A percentile compares a stretch with the other conserved stretches of the same genome.
phyloP scores from a whole-genome alignment of 768 basidiomycete genomes.

The Cyathus striatus region DNA sequence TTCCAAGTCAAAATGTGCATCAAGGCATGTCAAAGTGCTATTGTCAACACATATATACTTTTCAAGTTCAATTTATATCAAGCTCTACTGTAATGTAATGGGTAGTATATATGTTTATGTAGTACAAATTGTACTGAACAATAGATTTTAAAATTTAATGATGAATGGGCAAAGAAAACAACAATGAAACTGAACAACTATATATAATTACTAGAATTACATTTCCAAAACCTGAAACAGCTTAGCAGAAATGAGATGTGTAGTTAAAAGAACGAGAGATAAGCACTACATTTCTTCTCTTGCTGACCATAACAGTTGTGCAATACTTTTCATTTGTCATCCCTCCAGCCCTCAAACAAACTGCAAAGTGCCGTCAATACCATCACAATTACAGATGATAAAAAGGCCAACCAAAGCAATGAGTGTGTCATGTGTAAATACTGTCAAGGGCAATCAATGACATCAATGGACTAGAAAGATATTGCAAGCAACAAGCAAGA shows the following conservation, averaged over 20 bases:
- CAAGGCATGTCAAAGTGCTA: too few relatives aligned
- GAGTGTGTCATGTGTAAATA: not conserved
- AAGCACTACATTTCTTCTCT: slow-evolving; percentile 44
- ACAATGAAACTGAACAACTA: slow-evolving; percentile 13
- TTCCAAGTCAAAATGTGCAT: too few relatives aligned
- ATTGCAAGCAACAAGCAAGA: slow-evolving; percentile 12
- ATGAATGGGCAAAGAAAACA: slow-evolving; percentile 23
- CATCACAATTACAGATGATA: slow-evolving; percentile 1
- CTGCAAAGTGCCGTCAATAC: slow-evolving; percentile 4
- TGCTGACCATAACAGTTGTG: slow-evolving; percentile 12
- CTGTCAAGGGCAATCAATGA: slow-evolving; percentile 3
- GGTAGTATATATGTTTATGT: slow-evolving; percentile 4
- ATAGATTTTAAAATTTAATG: slow-evolving; percentile 29
- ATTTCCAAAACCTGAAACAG: slow-evolving; percentile 8
- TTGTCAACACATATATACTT: too few relatives aligned
- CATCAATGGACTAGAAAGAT: slow-evolving; percentile 7
- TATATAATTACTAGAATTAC: slow-evolving; percentile 26
- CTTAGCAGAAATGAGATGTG: slow-evolving; percentile 7
- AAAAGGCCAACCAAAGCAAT: not conserved
- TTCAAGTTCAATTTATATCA: too few relatives aligned
- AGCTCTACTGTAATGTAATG: too few relatives aligned
- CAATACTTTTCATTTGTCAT: slow-evolving; percentile 10
- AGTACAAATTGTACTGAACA: slow-evolving; percentile 7
- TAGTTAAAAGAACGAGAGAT: slow-evolving; percentile 30
- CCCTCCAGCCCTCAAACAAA: slow-evolving; percentile 3